Conservation (phyloP, 2,329 filamentous ascomycete genomes). For the Penicillium capsulatum region DNA sequence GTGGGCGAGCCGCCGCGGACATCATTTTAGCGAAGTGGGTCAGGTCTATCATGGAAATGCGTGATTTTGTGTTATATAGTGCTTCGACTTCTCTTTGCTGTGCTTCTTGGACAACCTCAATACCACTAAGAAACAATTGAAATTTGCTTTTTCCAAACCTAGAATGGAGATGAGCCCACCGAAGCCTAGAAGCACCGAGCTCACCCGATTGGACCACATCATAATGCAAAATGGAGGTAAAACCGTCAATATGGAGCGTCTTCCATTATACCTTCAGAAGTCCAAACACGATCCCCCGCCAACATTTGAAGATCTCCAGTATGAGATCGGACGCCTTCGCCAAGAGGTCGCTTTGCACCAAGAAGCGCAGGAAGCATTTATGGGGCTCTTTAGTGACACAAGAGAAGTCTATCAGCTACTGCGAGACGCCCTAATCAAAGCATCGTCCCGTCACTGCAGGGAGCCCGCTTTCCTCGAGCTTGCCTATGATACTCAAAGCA, state of each 20-base stretch:
- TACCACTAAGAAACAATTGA: too few species aligned
- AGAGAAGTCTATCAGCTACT: conserved; percentile 10
- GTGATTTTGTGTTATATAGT: too few species aligned
- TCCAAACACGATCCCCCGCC: conserved; percentile 5
- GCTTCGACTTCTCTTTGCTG: too few species aligned
- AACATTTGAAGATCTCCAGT: conserved; percentile 7
- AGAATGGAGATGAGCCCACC: neutral
- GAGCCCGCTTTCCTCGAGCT: conserved; percentile 1
- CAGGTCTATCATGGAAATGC: too few species aligned
- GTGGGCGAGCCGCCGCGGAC: too few species aligned
- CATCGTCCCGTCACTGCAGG: neutral
- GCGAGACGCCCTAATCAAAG: conserved; percentile 8
- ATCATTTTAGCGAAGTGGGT: too few species aligned
- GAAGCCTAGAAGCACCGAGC: neutral
- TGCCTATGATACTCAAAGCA: neutral
- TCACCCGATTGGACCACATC: conserved; percentile 8
- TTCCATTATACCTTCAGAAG: conserved; percentile 7
- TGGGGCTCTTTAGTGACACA: conserved; percentile 9
- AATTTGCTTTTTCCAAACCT: too few species aligned
- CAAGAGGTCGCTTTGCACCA: conserved; percentile 11
- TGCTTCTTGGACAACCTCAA: too few species aligned
- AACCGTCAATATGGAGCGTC: conserved; percentile 11
- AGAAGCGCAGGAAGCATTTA: conserved; percentile 5
- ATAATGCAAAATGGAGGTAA: conserved; percentile 6
- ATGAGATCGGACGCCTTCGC: conserved; percentile 11